Conservation (phyloP, 2,329 filamentous ascomycete genomes). For the Pseudogymnoascus verrucosus region DNA sequence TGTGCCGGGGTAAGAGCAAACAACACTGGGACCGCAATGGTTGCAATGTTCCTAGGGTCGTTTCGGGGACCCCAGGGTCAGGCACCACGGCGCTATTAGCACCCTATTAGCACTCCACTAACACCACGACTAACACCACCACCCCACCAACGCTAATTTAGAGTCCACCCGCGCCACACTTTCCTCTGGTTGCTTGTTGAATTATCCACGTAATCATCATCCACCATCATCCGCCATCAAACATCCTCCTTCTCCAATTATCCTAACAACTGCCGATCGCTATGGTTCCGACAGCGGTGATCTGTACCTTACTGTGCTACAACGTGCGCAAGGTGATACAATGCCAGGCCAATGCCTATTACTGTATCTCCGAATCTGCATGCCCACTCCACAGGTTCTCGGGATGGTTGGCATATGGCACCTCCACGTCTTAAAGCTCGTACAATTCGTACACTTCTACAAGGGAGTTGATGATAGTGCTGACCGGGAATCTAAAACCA, state of each 20-base stretch:
- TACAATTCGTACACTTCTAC: neutral
- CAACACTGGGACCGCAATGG: neutral
- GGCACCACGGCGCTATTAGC: neutral
- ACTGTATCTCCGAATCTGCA: neutral
- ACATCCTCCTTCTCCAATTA: neutral
- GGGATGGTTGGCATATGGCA: neutral
- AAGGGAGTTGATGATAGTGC: neutral
- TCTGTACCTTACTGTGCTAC: neutral
- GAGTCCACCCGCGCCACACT: neutral
- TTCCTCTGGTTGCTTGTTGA: neutral
- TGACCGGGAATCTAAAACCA: neutral
- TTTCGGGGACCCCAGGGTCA: neutral
- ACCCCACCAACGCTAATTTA: slow-evolving; percentile 3
- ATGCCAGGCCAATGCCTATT: neutral
- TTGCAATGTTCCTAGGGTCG: neutral
- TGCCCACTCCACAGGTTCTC: neutral
- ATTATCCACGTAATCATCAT: neutral
- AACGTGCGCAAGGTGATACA: neutral
- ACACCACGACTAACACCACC: neutral
- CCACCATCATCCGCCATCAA: neutral
- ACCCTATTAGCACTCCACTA: neutral
- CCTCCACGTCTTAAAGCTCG: neutral
- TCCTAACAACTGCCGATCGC: neutral
- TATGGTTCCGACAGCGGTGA: neutral
- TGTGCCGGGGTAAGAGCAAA: neutral